A percentile compares a stretch with the other conserved stretches of the same genome.
Conservation (phyloP, 257 asterid species). For the Knoxia roxburghii region DNA sequence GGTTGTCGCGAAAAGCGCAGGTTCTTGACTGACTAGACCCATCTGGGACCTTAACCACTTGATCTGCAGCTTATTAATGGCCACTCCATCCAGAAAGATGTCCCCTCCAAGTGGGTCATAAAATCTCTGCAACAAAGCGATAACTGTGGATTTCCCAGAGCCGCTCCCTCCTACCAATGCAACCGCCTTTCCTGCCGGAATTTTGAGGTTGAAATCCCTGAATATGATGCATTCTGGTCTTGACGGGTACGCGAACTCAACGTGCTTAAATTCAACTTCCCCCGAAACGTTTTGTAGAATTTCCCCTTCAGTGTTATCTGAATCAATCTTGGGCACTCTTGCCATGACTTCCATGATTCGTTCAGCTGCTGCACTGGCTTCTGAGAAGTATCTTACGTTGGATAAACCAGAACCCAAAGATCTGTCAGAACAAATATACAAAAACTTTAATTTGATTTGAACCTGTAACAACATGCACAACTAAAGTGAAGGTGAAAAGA, state of each 20-base stretch:
- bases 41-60: constrained; percentile 94
- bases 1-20: constrained; percentile 81
- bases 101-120: constrained; percentile 78
- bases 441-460: neutral
- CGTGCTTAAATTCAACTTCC: constrained; percentile 58
- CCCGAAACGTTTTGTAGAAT: constrained; percentile 46
- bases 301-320: constrained; percentile 62
- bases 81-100: constrained; percentile 63
- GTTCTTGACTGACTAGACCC: constrained; percentile 98
- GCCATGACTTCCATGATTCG: constrained; percentile 57
- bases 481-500: neutral
- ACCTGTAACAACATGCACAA: neutral
- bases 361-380: constrained; percentile 76
- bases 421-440: constrained; percentile 25
- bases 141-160: constrained; percentile 80
- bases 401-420: constrained; percentile 78
- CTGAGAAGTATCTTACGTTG: constrained; percentile 62
- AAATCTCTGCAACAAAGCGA: constrained; percentile 77
- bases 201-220: constrained; percentile 47
- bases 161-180: constrained; percentile 97
- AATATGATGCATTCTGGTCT: constrained; percentile 69
- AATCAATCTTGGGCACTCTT: constrained; percentile 73
- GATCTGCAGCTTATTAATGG: constrained; percentile 65
- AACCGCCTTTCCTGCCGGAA: constrained; percentile 69
- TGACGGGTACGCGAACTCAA: constrained; percentile 68